phyloP scores from a whole-genome alignment of 2,329 filamentous ascomycete species.

The Thelonectria blattea region DNA sequence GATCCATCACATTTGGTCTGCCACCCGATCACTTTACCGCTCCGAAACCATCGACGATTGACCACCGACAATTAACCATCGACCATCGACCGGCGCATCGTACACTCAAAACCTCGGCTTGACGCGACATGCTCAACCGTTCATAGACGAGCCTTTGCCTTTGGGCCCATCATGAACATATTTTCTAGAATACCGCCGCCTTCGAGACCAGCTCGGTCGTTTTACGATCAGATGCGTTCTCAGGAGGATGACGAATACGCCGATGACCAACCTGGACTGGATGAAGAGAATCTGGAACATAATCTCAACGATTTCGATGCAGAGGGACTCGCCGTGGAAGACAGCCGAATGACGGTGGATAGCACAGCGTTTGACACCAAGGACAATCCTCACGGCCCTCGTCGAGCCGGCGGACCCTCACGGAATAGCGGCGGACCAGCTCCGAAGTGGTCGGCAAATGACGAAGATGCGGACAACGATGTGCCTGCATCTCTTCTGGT shows the following conservation, averaged over 20 bases:
- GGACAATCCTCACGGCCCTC: constrained; percentile 23
- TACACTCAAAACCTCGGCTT: not conserved
- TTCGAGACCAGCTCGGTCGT: constrained; percentile 45
- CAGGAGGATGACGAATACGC: constrained; percentile 49
- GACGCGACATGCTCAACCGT: constrained; percentile 26
- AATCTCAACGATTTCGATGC: constrained; percentile 58
- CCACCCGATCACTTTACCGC: not conserved
- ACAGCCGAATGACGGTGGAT: constrained; percentile 53
- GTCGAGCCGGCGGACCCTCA: constrained; percentile 15
- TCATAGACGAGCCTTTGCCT: constrained; percentile 17
- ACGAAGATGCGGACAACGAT: constrained; percentile 63
- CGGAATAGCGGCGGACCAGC: constrained; percentile 26
- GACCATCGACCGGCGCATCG: not conserved
- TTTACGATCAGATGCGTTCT: constrained; percentile 57
- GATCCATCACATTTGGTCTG: not conserved
- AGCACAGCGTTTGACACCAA: constrained; percentile 40
- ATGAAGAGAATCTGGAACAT: constrained; percentile 61
- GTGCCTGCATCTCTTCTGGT: constrained; percentile 69
- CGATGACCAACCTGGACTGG: constrained; percentile 52
- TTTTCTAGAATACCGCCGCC: constrained; percentile 51
- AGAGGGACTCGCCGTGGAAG: constrained; percentile 51
- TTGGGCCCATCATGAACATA: constrained; percentile 50
- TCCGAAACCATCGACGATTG: not conserved
- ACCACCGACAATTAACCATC: not conserved
- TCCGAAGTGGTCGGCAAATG: constrained; percentile 42